These are phyloP conservation scores for Circinella umbellata DNA, from an alignment of 371 early-diverging fungal genomes.

Conservation along the genomic window DNA sequence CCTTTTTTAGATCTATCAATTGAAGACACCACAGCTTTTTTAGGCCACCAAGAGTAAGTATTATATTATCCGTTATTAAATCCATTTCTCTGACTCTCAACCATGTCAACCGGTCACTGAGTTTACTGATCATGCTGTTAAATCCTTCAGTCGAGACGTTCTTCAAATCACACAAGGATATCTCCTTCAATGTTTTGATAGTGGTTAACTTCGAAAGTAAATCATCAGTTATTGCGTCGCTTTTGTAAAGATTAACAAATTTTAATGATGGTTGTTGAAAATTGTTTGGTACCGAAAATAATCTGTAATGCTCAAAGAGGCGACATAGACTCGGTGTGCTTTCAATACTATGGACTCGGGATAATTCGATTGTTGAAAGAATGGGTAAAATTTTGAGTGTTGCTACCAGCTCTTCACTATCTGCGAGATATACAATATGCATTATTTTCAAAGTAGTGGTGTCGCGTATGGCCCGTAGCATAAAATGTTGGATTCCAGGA, in stretches of 20 bases:
- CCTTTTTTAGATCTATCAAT: neutral
- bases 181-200: neutral
- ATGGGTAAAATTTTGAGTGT: neutral
- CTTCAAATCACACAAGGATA: neutral
- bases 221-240: neutral
- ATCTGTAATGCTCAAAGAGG: neutral
- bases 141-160: neutral
- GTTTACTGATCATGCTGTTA: neutral
- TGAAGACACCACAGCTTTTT: neutral
- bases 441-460: neutral
- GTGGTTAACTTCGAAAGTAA: neutral
- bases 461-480: neutral
- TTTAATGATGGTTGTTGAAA: neutral
- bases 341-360: neutral
- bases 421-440: neutral
- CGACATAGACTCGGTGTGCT: neutral
- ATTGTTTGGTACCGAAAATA: too few species aligned
- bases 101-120: neutral
- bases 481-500: neutral
- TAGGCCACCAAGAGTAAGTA: neutral
- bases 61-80: neutral
- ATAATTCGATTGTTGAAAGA: neutral
- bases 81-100: neutral
- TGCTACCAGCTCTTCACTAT: neutral
- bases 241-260: neutral